Evolutionary conservation across 441 rosid genomes (phyloP), one percentile per base, ranked within the genome.

Genomic region (Aquilaria agallochum): DNA sequence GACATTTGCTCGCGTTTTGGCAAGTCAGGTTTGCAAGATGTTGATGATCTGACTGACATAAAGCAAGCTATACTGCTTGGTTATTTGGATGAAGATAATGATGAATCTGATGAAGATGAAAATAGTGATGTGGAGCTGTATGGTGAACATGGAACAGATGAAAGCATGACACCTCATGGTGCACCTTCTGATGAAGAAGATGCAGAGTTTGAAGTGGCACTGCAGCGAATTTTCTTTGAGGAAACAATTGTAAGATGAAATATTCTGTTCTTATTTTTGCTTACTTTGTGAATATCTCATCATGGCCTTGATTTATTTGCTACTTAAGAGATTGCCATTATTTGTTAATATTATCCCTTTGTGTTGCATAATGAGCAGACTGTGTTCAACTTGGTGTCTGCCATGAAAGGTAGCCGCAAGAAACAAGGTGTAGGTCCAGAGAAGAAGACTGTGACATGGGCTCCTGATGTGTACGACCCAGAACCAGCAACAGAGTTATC

Each of bases 391-490:
- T 71, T 82, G 55, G 78, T 80, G 32, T 85, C 99, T 53, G 97
- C 96, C 53, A 68, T 91, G 58, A 95, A 86, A 80, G 99, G 97
- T 27, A 71, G 88, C 72, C 86, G 96, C 10, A 85, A 85, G 71
- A 89, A 80, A 68, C 74, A 63, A 59, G 95, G 88, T 7, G 68
- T 56, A 48, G 12, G 83, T 13, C 63, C 78, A 0, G 54, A 62
- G 75, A 80, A 80, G 74, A 76, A 83, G 64, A 71, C 65, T 0
- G 95, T 95, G 59, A 72, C 80, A 45, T 95, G 97, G 99, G 95
- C 99, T 4, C 83, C 94, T 51, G 96, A 92, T 60, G 97, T 95
- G 56, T 88, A 89, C 45, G 99, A 95, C 73, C 99, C 99, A 4
- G 70, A 70, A 50, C 96, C 96, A 5, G 76, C 93, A n/a, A 78